phyloP scores from a whole-genome alignment of 2,329 filamentous ascomycete species.

The Aspergillus novofumigatus region DNA sequence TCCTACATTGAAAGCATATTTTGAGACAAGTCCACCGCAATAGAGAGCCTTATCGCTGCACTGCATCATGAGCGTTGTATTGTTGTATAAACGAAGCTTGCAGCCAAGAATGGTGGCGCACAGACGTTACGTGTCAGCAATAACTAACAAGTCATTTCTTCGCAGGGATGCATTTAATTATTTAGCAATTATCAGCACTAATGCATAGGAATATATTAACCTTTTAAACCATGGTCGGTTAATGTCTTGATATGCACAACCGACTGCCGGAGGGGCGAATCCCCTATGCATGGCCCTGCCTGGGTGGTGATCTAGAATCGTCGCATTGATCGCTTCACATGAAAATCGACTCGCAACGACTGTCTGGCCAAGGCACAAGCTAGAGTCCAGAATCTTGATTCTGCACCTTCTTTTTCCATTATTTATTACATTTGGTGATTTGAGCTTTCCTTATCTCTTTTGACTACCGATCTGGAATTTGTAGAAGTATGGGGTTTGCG shows the following conservation, averaged over 20 bases:
- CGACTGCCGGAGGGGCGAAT: conserved; percentile 2
- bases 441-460: neutral
- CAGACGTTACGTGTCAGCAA: neutral
- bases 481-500: too few species aligned
- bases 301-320: conserved; percentile 16
- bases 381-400: neutral
- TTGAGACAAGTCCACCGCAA: neutral
- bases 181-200: neutral
- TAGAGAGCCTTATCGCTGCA: neutral
- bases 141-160: neutral
- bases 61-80: neutral
- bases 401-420: neutral
- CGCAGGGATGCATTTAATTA: neutral
- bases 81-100: neutral
- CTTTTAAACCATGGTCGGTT: neutral
- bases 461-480: neutral
- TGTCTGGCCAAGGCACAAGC: neutral
- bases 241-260: neutral
- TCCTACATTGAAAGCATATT: neutral
- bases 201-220: neutral
- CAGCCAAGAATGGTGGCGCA: neutral
- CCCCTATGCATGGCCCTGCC: conserved; percentile 1
- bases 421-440: neutral
- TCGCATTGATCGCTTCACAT: conserved; percentile 12
- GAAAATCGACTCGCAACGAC: neutral